These are phyloP conservation scores for Euryodendron excelsum DNA, from an alignment of 148 eudicot genomes.

Conservation along the genomic window DNA sequence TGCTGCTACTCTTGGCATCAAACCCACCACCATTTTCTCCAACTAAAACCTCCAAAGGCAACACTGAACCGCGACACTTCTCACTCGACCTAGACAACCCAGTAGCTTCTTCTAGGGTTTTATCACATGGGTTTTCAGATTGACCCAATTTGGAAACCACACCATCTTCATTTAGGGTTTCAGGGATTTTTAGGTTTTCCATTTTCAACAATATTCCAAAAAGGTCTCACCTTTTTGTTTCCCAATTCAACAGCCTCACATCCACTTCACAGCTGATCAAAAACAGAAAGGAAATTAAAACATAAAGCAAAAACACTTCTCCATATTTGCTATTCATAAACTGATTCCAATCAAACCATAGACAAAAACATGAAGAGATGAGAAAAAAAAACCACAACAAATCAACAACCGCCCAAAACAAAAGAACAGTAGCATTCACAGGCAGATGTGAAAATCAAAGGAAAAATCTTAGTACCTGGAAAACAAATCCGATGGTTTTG, in stretches of 20 bases:
- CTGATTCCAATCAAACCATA: neutral
- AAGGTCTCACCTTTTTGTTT: neutral
- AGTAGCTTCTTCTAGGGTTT: conserved; percentile 15
- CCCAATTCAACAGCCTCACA: conserved; percentile 8
- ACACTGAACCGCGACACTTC: conserved; percentile 1
- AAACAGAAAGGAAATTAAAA: neutral
- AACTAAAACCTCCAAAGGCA: neutral
- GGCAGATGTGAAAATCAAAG: neutral
- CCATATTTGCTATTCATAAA: neutral
- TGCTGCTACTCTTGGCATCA: neutral
- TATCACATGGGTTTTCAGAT: conserved; percentile 19
- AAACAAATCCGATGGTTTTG: conserved; percentile 5
- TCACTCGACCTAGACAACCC: conserved; percentile 7
- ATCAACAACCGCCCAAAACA: neutral
- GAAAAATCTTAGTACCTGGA: conserved; percentile 6
- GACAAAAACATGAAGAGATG: neutral
- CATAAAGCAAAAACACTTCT: neutral
- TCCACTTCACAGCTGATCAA: conserved; percentile 12
- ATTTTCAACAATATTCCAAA: conserved; percentile 21
- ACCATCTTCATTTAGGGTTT: conserved; percentile 24
- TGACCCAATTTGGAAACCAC: conserved; percentile 16
- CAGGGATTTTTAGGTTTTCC: conserved; percentile 20
- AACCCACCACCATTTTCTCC: conserved; percentile 10
- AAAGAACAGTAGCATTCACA: neutral
- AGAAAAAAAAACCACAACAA: neutral